Base-by-base conservation (phyloP, 1,284 basidiomycete genomes). In the Thelephora terrestris region DNA sequence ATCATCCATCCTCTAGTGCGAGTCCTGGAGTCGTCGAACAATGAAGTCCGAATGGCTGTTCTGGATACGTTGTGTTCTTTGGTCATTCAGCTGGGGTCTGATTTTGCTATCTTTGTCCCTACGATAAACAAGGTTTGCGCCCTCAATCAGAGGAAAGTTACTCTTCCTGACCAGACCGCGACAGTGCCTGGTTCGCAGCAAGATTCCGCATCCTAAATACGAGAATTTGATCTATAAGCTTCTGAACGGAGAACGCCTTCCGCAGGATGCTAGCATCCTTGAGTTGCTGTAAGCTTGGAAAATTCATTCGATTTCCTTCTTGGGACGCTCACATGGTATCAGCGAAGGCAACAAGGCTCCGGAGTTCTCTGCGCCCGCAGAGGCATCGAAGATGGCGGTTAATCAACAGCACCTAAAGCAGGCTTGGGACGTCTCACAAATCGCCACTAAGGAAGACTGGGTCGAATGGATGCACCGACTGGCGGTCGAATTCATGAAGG, bases 331-430 rank as follows among this genome's bases (percentile, higher is more conserved):
- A 40, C 24, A 34, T 46, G 80, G 76, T 20, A 63, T 71, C 47
- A 76, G 71, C 45, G 83, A 88, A 56, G 78, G 68, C 49, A 69
- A 71, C 4, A 81, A 78, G 58, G 66, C 73, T 6, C 74, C 82
- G 4, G 86, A 89, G 57, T 83, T 80, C 54, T 79, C 84, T 20
- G 82, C 81, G 12, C 84, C 84, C 20, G 85, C 81, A 1, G 94
- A 91, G 60, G 81, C 83, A 32, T 82, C 81, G 20, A 96, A 92
- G 70, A 83, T 99, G 68, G 79, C 85, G 0, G 94, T 98, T 47
- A 99, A 99, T 62, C 96, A 99, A 64, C 92, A 96, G 60, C 92
- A 97, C 65, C 77, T 99, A 49, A 98, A 97, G 67, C 85, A 91
- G 57, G 93, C 94, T 0, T 99, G 96, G 95, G 94, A 98, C 59